A percentile compares a stretch with the other conserved stretches of the same genome.
These are phyloP conservation scores for Magnaporthales sp. DNA, from an alignment of 2,329 filamentous ascomycete species.

Conservation along the genomic window DNA sequence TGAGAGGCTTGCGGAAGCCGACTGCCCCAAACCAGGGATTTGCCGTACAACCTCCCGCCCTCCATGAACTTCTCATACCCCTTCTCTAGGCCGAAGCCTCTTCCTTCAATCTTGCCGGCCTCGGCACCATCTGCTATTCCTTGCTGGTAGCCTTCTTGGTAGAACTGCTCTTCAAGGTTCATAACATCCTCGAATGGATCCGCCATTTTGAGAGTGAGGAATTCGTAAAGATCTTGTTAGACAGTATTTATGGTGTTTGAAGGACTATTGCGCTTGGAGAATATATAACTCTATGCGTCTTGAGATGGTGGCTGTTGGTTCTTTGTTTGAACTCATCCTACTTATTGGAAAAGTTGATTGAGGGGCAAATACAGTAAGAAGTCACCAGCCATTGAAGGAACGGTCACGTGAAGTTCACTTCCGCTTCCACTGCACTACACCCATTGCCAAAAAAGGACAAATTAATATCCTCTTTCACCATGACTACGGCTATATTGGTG, in stretches of 20 bases:
- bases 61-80: slow-evolving; percentile 89
- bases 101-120: slow-evolving; percentile 79
- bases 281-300: neutral
- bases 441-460: neutral
- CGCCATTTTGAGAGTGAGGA: neutral
- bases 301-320: too few species aligned
- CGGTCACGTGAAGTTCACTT: neutral
- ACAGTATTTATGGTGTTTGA: neutral
- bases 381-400: neutral
- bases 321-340: neutral
- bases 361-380: neutral
- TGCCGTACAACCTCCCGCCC: slow-evolving; percentile 69
- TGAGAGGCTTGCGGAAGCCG: slow-evolving; percentile 40
- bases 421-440: neutral
- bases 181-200: slow-evolving; percentile 50
- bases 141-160: slow-evolving; percentile 70
- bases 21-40: slow-evolving; percentile 75
- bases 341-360: neutral
- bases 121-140: slow-evolving; percentile 67
- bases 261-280: neutral
- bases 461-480: too few species aligned
- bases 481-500: too few species aligned
- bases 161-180: slow-evolving; percentile 61
- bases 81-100: slow-evolving; percentile 82
- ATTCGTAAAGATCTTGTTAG: neutral